Conservation (phyloP, 345 rosid species). For the Eucalyptus polyanthemos region DNA sequence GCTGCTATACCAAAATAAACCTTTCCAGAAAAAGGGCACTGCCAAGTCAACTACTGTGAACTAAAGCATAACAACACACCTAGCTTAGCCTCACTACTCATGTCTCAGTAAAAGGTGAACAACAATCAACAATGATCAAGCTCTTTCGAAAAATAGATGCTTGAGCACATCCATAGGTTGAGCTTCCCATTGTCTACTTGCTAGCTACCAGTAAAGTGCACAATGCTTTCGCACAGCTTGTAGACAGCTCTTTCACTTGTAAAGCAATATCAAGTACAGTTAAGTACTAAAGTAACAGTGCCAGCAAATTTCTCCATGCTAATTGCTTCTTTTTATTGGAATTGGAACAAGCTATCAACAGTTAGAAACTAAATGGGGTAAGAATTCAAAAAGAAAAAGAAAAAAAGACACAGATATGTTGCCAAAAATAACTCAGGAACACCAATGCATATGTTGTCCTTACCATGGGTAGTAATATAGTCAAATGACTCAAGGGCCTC, state of each 20-base stretch:
- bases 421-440: neutral
- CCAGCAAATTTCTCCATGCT: neutral
- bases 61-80: neutral
- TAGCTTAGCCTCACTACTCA: neutral
- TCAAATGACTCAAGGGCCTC: conserved; percentile 92
- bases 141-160: neutral
- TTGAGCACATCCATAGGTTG: neutral
- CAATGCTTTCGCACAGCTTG: neutral
- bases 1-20: neutral
- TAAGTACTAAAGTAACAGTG: neutral
- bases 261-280: neutral
- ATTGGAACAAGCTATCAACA: neutral
- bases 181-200: neutral
- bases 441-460: neutral
- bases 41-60: neutral
- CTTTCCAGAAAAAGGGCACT: neutral
- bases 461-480: conserved; percentile 86
- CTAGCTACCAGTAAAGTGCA: neutral
- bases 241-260: neutral
- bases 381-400: rapidly evolving
- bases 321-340: neutral
- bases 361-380: neutral
- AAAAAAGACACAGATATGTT: neutral
- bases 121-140: rapidly evolving
- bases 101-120: neutral